phyloP scores from a whole-genome alignment of 1,139 yeast genomes.

The Kodamaea arcana region DNA sequence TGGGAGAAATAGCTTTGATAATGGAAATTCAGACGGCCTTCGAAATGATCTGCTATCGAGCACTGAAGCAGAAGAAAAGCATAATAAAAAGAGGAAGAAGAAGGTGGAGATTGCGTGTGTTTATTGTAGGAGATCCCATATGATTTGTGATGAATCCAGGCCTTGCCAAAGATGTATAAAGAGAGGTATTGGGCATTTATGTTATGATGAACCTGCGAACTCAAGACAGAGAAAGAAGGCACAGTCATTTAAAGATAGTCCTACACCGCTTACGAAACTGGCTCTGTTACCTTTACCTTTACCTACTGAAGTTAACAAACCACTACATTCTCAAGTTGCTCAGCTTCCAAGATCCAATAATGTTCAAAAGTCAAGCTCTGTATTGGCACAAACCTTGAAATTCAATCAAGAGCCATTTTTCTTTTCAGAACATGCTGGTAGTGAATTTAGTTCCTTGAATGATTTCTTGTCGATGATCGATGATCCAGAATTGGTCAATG shows the following conservation, averaged over 20 bases:
- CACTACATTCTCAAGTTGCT: conserved; percentile 1
- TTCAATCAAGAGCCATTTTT: conserved; percentile 71
- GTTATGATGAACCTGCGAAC: conserved; percentile 72
- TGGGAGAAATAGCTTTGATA: neutral
- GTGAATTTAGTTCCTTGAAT: conserved; percentile 85
- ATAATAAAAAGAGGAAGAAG: conserved; percentile 34
- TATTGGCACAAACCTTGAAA: conserved; percentile 41
- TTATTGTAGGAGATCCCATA: conserved; percentile 88
- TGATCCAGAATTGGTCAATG: conserved; percentile 65
- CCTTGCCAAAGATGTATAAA: conserved; percentile 89
- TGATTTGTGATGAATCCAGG: conserved; percentile 84
- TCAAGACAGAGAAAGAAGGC: conserved; percentile 41
- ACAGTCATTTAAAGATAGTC: conserved; percentile 19
- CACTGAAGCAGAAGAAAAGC: neutral
- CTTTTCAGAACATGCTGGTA: conserved; percentile 88
- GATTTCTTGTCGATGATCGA: conserved; percentile 89
- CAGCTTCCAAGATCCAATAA: conserved; percentile 9
- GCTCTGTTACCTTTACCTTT: conserved; percentile 3
- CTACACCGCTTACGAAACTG: conserved; percentile 4
- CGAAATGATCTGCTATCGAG: neutral
- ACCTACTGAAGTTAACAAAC: conserved; percentile 6
- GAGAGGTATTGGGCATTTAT: conserved; percentile 83
- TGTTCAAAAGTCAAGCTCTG: conserved; percentile 21
- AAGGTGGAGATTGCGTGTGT: conserved; percentile 76
- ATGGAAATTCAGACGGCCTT: too few relatives aligned